Conservation (phyloP, 1,284 basidiomycete species). For the Ustilago xerochloae region DNA sequence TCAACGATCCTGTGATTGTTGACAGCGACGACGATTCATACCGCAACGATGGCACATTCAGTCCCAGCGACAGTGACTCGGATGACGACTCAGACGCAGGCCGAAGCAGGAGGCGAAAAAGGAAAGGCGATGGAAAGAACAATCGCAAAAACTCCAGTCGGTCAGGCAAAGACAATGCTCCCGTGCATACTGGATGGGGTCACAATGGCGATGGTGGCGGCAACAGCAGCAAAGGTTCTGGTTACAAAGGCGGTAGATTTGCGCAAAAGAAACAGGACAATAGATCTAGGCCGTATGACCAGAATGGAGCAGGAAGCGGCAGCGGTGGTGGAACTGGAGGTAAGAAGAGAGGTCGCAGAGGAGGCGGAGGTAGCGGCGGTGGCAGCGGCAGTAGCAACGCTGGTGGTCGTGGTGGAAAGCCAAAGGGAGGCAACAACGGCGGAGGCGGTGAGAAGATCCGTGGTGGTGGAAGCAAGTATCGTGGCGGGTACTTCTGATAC, state of each 20-base stretch:
- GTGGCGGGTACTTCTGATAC: slow-evolving; percentile 38
- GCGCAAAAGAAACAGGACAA: slow-evolving; percentile 2
- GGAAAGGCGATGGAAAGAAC: slow-evolving; percentile 28
- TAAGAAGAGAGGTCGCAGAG: not conserved
- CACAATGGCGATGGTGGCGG: slow-evolving; percentile 17
- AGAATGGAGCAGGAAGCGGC: not conserved
- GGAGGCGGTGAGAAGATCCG: slow-evolving; percentile 26
- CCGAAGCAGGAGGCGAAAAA: not conserved
- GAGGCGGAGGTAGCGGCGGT: not conserved
- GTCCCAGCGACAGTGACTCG: slow-evolving; percentile 9
- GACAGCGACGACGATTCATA: slow-evolving; percentile 5
- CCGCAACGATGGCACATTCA: slow-evolving; percentile 3
- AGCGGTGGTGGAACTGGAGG: not conserved
- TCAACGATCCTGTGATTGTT: slow-evolving; percentile 8
- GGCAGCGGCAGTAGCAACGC: not conserved
- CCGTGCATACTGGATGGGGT: slow-evolving; percentile 21
- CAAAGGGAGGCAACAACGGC: slow-evolving; percentile 3
- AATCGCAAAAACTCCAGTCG: not conserved
- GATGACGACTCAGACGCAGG: not conserved
- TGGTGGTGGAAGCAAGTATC: slow-evolving; percentile 46
- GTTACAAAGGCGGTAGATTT: slow-evolving; percentile 10
- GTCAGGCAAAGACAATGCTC: not conserved
- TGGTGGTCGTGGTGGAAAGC: not conserved
- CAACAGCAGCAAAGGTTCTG: not conserved
- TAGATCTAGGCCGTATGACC: not conserved